These are phyloP conservation scores for Dactylella cylindrospora DNA, from an alignment of 2,329 filamentous ascomycete species.

Conservation along the genomic window DNA sequence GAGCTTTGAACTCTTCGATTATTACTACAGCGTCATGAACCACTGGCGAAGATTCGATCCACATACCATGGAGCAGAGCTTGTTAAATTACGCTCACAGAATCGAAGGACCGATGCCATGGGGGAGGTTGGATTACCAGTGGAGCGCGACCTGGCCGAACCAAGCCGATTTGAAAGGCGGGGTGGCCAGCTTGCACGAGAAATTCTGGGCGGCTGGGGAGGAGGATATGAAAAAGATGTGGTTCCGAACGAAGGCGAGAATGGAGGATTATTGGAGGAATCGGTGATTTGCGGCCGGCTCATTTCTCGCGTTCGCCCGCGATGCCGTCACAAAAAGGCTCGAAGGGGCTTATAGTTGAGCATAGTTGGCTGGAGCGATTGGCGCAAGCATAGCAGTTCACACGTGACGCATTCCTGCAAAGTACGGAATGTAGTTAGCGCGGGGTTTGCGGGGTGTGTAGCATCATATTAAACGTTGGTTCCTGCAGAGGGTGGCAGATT, in stretches of 20 bases:
- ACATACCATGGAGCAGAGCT: conserved; percentile 53
- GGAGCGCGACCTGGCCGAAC: conserved; percentile 54
- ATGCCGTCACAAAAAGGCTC: too few relatives aligned
- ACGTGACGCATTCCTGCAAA: conserved; percentile 30
- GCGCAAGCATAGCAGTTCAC: background rate
- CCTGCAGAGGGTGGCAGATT: background rate
- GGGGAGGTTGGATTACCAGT: conserved; percentile 52
- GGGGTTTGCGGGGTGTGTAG: too few relatives aligned
- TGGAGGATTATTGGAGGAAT: conserved; percentile 39
- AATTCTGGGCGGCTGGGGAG: conserved; percentile 51
- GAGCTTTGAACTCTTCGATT: conserved; percentile 52
- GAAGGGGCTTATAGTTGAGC: too few relatives aligned
- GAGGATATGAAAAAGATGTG: conserved; percentile 45
- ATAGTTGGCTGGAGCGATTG: too few relatives aligned
- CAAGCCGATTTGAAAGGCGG: conserved; percentile 50
- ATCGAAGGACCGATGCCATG: conserved; percentile 54
- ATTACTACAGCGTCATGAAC: conserved; percentile 52
- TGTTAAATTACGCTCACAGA: conserved; percentile 56
- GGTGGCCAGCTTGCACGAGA: conserved; percentile 53
- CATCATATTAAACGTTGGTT: background rate
- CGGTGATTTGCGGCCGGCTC: conserved; percentile 18
- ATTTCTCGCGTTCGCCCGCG: too few relatives aligned
- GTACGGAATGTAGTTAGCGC: conserved; percentile 42
- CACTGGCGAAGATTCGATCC: conserved; percentile 53
- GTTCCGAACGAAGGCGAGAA: conserved; percentile 21